These are phyloP conservation scores for Trichoderma endophyticum DNA, from an alignment of 2,329 filamentous ascomycete species.

Conservation along the genomic window DNA sequence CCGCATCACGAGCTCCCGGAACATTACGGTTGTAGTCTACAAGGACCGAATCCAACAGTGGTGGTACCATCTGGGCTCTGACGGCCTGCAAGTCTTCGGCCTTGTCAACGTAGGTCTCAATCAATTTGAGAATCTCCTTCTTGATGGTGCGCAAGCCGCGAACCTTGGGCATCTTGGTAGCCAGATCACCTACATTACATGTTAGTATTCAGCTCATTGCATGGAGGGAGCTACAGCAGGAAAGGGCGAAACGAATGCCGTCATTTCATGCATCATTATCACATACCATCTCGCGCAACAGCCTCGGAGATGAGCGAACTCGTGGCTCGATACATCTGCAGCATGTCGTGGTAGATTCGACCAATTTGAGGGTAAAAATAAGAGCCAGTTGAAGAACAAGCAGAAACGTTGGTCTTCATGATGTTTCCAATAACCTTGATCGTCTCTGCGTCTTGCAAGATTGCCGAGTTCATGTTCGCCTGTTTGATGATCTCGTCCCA, in stretches of 20 bases:
- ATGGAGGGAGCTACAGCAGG: background rate
- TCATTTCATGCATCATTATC: constrained; percentile 31
- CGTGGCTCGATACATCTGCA: constrained; percentile 98
- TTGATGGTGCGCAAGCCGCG: constrained; percentile 95
- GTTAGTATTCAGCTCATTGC: background rate
- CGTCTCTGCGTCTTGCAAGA: constrained; percentile 86
- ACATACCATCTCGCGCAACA: constrained; percentile 74
- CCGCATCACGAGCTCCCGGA: constrained; percentile 88
- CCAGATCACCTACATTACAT: constrained; percentile 66
- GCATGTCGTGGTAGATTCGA: constrained; percentile 95
- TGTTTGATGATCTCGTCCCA: constrained; percentile 94
- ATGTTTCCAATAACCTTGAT: constrained; percentile 99
- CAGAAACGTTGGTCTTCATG: constrained; percentile 99
- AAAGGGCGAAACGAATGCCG: background rate
- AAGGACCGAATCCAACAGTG: constrained; percentile 87
- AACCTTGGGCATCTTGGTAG: constrained; percentile 96
- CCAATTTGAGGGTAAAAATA: constrained; percentile 99
- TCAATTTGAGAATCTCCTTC: constrained; percentile 97
- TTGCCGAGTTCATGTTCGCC: constrained; percentile 79
- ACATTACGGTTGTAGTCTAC: constrained; percentile 98
- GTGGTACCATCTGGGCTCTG: constrained; percentile 90
- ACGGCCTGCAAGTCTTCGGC: constrained; percentile 94
- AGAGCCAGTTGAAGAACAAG: constrained; percentile 89
- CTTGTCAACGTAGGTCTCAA: constrained; percentile 97
- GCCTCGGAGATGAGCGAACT: constrained; percentile 93